phyloP scores from a whole-genome alignment of 768 basidiomycete species.

The Boletellus sp. region DNA sequence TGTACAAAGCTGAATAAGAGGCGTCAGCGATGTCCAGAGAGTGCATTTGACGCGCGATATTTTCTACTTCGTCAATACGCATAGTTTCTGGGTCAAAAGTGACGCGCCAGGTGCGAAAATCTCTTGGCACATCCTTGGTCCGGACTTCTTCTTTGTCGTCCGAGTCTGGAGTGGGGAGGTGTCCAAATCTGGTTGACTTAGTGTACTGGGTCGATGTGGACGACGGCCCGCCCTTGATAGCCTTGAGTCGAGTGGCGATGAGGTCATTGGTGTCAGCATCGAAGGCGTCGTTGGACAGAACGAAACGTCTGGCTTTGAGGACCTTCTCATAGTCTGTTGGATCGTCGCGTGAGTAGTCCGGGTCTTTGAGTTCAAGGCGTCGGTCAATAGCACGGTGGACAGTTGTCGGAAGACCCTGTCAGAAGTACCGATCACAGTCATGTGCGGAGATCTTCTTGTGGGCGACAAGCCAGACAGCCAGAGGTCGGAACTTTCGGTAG shows the following conservation, averaged over 20 bases:
- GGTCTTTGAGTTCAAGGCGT: no score
- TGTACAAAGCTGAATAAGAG: constrained; percentile 1
- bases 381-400: no score
- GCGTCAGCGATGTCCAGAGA: background rate
- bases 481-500: no score
- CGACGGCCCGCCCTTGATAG: background rate
- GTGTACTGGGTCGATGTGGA: background rate
- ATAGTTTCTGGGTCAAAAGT: background rate
- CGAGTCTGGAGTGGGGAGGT: background rate
- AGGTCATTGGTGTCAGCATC: background rate
- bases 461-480: background rate
- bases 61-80: background rate
- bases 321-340: background rate
- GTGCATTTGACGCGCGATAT: background rate
- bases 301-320: background rate
- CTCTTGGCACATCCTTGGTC: background rate
- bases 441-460: constrained; percentile 1
- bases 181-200: no score
- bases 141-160: background rate
- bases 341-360: no score
- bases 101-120: background rate
- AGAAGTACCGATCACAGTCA: constrained; percentile 1
- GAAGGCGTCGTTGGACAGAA: constrained; percentile 1
- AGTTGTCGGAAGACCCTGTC: background rate
- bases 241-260: background rate